These are phyloP conservation scores for Lepidium campestre DNA, from an alignment of 441 rosid species.

Conservation along the genomic window DNA sequence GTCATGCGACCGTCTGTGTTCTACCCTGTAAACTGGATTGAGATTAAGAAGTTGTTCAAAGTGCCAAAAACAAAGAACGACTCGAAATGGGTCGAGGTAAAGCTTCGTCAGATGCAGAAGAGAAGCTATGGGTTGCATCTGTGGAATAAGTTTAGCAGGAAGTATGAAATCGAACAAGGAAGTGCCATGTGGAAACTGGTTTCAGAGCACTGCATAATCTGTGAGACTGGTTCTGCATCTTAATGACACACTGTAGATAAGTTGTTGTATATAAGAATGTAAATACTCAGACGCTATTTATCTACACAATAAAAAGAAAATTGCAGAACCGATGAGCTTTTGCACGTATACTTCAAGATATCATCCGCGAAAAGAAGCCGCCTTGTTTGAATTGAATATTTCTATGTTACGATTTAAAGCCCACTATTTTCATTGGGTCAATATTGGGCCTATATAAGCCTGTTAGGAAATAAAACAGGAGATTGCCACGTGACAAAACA, in stretches of 20 bases:
- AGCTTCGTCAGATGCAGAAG: conserved; percentile 32
- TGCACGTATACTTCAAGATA: too few species aligned
- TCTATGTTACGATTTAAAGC: background rate
- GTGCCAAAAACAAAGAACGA: conserved; percentile 26
- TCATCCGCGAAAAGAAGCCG: too few species aligned
- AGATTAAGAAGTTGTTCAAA: conserved; percentile 38
- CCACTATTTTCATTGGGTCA: background rate
- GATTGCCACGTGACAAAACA: conserved; percentile 10
- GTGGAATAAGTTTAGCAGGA: conserved; percentile 55
- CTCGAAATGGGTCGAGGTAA: conserved; percentile 37
- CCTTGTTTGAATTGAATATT: too few species aligned
- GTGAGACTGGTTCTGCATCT: conserved; percentile 15
- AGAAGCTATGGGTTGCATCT: conserved; percentile 50
- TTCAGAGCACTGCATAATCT: conserved; percentile 35
- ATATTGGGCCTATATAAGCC: background rate
- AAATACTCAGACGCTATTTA: background rate
- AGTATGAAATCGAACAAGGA: conserved; percentile 39
- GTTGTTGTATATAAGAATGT: background rate
- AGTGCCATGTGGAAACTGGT: conserved; percentile 43
- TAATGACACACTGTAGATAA: background rate
- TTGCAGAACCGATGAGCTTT: too few species aligned
- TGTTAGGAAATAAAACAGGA: background rate
- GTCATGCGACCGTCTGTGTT: conserved; percentile 45
- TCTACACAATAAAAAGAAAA: background rate
- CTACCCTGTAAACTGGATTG: conserved; percentile 53